These are phyloP conservation scores for Sambucus nigra DNA, from an alignment of 129 eudicot genomes.

Conservation along the genomic window DNA sequence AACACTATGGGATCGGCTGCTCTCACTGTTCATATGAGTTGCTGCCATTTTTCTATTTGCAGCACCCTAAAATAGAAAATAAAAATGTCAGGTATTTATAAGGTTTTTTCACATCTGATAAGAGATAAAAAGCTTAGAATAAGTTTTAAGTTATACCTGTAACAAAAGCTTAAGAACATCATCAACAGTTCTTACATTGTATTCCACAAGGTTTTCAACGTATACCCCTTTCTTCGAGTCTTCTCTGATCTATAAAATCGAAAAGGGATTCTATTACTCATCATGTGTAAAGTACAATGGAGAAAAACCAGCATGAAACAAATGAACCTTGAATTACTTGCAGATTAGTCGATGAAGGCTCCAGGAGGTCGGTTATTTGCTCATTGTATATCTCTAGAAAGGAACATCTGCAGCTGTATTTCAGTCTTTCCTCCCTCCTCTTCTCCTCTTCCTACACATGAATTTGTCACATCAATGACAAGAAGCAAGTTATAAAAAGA, in stretches of 20 bases:
- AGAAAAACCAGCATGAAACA: slow-evolving; percentile 1
- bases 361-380: slow-evolving; percentile 84
- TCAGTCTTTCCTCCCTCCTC: slow-evolving; percentile 57
- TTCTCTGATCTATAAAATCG: slow-evolving; percentile 59
- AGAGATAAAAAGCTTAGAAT: slow-evolving; percentile 4
- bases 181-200: slow-evolving; percentile 45
- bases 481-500: not conserved
- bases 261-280: not conserved
- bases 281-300: slow-evolving; percentile 7
- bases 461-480: not conserved
- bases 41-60: slow-evolving; percentile 90
- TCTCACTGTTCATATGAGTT: slow-evolving; percentile 84
- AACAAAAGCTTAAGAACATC: slow-evolving; percentile 71
- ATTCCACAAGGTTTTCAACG: slow-evolving; percentile 76
- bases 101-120: too few species aligned
- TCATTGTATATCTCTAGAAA: slow-evolving; percentile 90
- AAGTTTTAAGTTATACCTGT: slow-evolving; percentile 44
- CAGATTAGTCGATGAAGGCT: slow-evolving; percentile 73
- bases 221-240: slow-evolving; percentile 77
- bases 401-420: slow-evolving; percentile 85
- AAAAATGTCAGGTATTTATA: slow-evolving; percentile 8
- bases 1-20: slow-evolving; percentile 92
- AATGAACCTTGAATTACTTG: slow-evolving; percentile 39
- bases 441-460: slow-evolving; percentile 65
- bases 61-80: slow-evolving; percentile 44